Evolutionary conservation across 1,139 yeast species (phyloP).

Genomic region (Komagataea norvegica): DNA sequence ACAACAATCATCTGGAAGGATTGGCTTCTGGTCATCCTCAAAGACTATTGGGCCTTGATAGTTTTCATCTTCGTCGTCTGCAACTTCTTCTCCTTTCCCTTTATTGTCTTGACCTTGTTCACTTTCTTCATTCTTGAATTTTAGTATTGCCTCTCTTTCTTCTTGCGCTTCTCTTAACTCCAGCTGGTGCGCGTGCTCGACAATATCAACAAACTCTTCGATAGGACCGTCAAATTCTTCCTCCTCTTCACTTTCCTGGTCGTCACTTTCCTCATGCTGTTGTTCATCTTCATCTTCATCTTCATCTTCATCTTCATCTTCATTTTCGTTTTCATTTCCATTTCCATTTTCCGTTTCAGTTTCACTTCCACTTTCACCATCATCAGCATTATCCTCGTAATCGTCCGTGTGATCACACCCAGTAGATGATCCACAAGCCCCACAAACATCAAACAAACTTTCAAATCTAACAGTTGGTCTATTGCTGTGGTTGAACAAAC

Average conservation of each 20-base stretch:
- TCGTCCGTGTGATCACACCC: slow-evolving; percentile 39
- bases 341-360: slow-evolving; percentile 23
- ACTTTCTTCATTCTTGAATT: slow-evolving; percentile 1
- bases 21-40: slow-evolving; percentile 20
- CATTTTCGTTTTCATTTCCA: slow-evolving; percentile 21
- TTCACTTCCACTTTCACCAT: slow-evolving; percentile 27
- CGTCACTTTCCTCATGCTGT: slow-evolving; percentile 23
- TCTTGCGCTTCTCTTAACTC: slow-evolving; percentile 17
- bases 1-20: slow-evolving; percentile 45
- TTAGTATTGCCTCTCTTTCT: slow-evolving; percentile 27
- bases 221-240: slow-evolving; percentile 28
- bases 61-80: slow-evolving; percentile 33
- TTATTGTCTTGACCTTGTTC: no score
- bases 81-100: no score
- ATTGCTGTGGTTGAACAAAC: slow-evolving; percentile 70
- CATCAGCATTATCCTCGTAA: slow-evolving; percentile 24
- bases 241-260: slow-evolving; percentile 19
- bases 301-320: slow-evolving; percentile 14
- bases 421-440: slow-evolving; percentile 59
- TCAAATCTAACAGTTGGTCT: slow-evolving; percentile 72
- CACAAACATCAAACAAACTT: slow-evolving; percentile 67
- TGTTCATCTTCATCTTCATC: slow-evolving; percentile 13
- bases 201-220: slow-evolving; percentile 21
- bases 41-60: slow-evolving; percentile 28
- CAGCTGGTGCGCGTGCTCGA: slow-evolving; percentile 14